Base-by-base conservation (phyloP, 2,329 filamentous ascomycete genomes). In the Cordyceps cicadae region DNA sequence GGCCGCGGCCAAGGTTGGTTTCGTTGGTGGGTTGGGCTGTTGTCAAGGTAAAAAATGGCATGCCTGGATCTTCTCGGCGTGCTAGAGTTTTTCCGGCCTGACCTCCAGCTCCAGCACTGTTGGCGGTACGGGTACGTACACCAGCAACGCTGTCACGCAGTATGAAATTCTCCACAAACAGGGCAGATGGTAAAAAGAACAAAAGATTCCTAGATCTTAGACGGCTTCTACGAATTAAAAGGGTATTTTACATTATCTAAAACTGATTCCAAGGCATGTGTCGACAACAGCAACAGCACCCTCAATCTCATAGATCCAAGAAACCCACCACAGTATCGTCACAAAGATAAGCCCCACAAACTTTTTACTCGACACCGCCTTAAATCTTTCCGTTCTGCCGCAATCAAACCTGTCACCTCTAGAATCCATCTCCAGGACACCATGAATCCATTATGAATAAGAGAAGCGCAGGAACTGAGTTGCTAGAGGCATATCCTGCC, bases 351-450 rank as follows among this genome's bases (percentile, higher is more conserved):
- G 60, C 61, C 69, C 70, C 64, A 72, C 68, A 67, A 66, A 54
- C 62, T 66, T 70, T 70, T 66, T 65, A n/a, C 62, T n/a, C 55
- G 64, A 68, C 70, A 74, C 72, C 72, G 72, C 71, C 67, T 63
- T 63, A 67, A 68, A 70, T 68, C 63, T 61, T 66, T 29, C 60
- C 55, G 68, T 73, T 74, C 72, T 74, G 70, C 72, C 71, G 55
- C 46, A 19, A 46, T 5, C 29, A 54, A 60, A 49, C 24, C 56
- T 37, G 45, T 63, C 49, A 43, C 7, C 60, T 49, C 54, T 41
- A 62, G 15, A 17, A 21, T 37, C 41, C 26, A 59, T 19, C 43
- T 21, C 41, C 21, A 5, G 37, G 14, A 48, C 37, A 46, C 29
- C 37, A 53, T 53, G 49, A 34, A n/a, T 14, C 7, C 64, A 68